Base-by-base conservation (phyloP, 75 land plant species). In the Pinus albicaulis region DNA sequence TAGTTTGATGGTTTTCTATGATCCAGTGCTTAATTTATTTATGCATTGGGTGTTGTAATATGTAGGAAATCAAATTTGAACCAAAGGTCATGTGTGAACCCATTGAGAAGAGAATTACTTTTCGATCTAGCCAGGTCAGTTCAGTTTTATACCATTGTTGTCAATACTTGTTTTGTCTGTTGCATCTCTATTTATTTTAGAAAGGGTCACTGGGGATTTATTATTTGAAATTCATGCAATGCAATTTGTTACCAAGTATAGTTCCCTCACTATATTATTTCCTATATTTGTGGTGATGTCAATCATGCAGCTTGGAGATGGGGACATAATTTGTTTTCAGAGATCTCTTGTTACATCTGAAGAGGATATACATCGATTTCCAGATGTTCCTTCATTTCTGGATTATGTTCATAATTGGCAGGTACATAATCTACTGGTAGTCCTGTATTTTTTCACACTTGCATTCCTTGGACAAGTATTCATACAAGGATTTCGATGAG, bases 241-340 rank as follows among this genome's bases (percentile, higher is more conserved):
- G 13, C 22, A 57, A 0, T 36, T 79, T 94, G 99, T 57, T 94
- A 91, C 78, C 92, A 90, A 65, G 98, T 93, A 64, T 85, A 1
- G n/a, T 20, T 59, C 23, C 61, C 23, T 59, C 8, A 20, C 22
- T 59, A 22, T 48, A 59, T 59, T 59, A 59, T 59, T 59, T 16
- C 0, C 23, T 59, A 73, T 73, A 3, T 76, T 16, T 22, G 11
- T 28, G 26, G 7, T 72, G 25, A 20, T 72, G 22, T 57, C 17
- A 26, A 41, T 74, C 31, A 25, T 11, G 24, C 68, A 86, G 88
- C 82, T 86, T 57, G 88, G 84, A 74, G 82, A 86, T 80, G 88
- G 88, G n/a, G 88, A 86, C 78, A 86, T 86, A 15, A 74, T 86
- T 31, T 86, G 87, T 55, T 86, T 75, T 31, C 87, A 86, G 74